Percentiles rank a stretch among this genome's conserved stretches.
Evolutionary conservation across 2,329 filamentous ascomycete genomes (phyloP).

Genomic region (Thelonectria discophora): DNA sequence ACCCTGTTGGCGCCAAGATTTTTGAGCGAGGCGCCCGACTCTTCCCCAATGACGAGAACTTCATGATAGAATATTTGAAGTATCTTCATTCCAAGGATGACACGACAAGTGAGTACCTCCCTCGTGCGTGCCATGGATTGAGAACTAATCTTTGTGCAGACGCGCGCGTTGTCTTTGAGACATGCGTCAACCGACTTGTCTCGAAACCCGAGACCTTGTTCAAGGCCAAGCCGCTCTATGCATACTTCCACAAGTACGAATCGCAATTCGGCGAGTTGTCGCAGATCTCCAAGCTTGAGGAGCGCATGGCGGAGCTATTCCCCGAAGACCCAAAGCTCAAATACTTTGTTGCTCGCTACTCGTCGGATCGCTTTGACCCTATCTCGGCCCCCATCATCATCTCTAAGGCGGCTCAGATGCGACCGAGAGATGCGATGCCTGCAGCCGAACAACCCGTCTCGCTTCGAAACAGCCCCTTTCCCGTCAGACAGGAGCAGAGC

Average conservation of each 20-base stretch:
- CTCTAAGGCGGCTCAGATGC: constrained; percentile 81
- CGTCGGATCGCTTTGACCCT: constrained; percentile 78
- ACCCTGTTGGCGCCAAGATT: constrained; percentile 90
- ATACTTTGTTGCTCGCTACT: constrained; percentile 80
- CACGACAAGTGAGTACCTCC: constrained; percentile 77
- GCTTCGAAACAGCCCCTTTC: constrained; percentile 55
- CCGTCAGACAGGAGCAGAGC: constrained; percentile 50
- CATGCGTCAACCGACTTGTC: constrained; percentile 83
- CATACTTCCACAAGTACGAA: constrained; percentile 95
- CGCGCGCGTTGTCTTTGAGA: constrained; percentile 95
- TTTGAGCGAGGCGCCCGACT: constrained; percentile 93
- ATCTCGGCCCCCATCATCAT: constrained; percentile 83
- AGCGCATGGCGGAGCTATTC: constrained; percentile 92
- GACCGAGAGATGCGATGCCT: constrained; percentile 66
- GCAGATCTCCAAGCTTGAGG: constrained; percentile 90
- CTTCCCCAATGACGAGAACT: constrained; percentile 92
- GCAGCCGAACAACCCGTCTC: constrained; percentile 62
- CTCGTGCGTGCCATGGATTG: background rate
- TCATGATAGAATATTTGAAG: constrained; percentile 95
- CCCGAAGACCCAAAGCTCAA: constrained; percentile 82
- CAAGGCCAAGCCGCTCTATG: constrained; percentile 85
- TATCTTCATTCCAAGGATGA: constrained; percentile 93
- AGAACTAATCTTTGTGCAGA: constrained; percentile 61
- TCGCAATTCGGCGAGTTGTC: constrained; percentile 91
- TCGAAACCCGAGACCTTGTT: constrained; percentile 76